Conservation (phyloP, 2,329 filamentous ascomycete genomes). For the Alternaria rosae region DNA sequence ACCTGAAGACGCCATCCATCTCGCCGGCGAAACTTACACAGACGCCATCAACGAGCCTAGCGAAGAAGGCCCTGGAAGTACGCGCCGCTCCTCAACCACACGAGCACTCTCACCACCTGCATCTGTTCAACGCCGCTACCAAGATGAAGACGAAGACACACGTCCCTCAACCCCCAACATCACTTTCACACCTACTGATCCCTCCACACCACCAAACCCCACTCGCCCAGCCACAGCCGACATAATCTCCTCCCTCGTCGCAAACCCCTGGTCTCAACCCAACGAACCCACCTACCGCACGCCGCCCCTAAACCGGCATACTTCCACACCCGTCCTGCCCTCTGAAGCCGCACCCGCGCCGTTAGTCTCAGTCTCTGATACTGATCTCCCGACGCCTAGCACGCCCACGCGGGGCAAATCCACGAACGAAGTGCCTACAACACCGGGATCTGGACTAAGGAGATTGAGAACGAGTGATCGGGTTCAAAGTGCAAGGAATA, state of each 20-base stretch:
- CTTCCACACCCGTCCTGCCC: constrained; percentile 41
- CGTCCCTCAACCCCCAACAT: constrained; percentile 38
- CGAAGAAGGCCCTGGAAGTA: constrained; percentile 14
- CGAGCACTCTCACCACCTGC: constrained; percentile 32
- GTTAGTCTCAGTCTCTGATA: constrained; percentile 23
- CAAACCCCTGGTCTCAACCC: constrained; percentile 41
- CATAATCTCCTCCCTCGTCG: constrained; percentile 30
- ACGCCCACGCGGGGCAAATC: constrained; percentile 20
- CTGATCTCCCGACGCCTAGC: constrained; percentile 23
- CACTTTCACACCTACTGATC: constrained; percentile 25
- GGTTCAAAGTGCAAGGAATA: constrained; percentile 50
- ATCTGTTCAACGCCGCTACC: constrained; percentile 31
- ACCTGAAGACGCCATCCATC: constrained; percentile 52
- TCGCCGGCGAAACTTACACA: constrained; percentile 50
- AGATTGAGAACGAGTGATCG: constrained; percentile 44
- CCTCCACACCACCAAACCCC: constrained; percentile 15
- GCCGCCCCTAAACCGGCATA: constrained; percentile 28
- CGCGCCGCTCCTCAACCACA: constrained; percentile 34
- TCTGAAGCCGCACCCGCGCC: constrained; percentile 33
- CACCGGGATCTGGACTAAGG: constrained; percentile 30
- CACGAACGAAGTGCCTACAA: constrained; percentile 22
- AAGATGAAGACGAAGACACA: constrained; percentile 18
- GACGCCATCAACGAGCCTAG: constrained; percentile 32
- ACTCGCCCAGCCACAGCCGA: constrained; percentile 16
- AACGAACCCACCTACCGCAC: constrained; percentile 5